Conservation (phyloP, 306 rosid genomes). For the Prunus mongolica region DNA sequence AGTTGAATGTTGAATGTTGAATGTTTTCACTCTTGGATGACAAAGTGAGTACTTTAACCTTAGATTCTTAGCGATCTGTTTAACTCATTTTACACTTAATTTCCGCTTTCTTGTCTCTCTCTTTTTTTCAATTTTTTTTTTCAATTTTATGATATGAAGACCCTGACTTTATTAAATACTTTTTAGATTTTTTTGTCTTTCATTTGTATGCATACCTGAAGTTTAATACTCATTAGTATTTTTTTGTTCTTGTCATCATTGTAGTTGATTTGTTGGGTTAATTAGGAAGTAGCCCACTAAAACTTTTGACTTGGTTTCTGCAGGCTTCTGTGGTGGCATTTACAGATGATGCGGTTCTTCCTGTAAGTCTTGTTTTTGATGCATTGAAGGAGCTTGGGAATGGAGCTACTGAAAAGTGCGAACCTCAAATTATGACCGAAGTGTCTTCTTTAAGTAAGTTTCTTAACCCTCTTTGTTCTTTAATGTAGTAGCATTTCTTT, state of each 20-base stretch:
- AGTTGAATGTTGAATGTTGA: neutral
- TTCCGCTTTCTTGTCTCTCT: neutral
- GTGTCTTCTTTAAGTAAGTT: slow-evolving; percentile 51
- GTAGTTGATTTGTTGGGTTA: neutral
- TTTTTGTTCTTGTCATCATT: neutral
- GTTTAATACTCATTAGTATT: neutral
- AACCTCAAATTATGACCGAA: slow-evolving; percentile 57
- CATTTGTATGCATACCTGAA: neutral
- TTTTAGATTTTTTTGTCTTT: neutral
- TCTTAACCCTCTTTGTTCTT: neutral
- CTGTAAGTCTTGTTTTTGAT: slow-evolving; percentile 39
- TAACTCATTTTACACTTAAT: neutral
- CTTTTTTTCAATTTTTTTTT: neutral
- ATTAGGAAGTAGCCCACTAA: neutral
- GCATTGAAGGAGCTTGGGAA: slow-evolving; percentile 38
- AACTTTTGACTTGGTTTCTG: neutral
- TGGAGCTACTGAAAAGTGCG: slow-evolving; percentile 17
- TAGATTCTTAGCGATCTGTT: neutral
- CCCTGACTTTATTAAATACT: neutral
- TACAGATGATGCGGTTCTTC: slow-evolving; percentile 58
- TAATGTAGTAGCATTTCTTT: neutral
- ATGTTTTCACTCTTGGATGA: neutral
- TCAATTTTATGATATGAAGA: neutral
- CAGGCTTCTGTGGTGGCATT: slow-evolving; percentile 60
- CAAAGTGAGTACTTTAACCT: neutral